A percentile compares a stretch with the other conserved stretches of the same genome.
These are phyloP conservation scores for Chrysosphaeria jannelii DNA, from an alignment of 2,329 filamentous ascomycete species.

Conservation along the genomic window DNA sequence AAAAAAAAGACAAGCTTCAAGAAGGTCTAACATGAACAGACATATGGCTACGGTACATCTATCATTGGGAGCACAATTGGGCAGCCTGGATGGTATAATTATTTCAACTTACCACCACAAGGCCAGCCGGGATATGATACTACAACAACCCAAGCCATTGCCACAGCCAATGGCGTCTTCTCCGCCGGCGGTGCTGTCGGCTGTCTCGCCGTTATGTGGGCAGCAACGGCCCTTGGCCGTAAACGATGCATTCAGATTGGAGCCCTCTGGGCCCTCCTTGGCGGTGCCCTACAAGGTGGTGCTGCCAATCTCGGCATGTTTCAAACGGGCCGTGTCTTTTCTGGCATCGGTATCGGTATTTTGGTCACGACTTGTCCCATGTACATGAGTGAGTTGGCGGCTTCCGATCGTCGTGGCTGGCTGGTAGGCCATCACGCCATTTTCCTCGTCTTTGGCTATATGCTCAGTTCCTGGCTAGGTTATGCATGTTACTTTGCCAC, in stretches of 20 bases:
- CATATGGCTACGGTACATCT: conserved; percentile 2
- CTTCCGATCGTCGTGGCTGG: conserved; percentile 6
- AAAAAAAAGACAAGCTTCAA: no score
- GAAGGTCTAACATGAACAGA: no score
- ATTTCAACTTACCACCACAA: no score
- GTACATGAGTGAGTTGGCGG: conserved; percentile 10
- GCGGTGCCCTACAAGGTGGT: conserved; percentile 3
- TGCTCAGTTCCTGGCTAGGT: conserved; percentile 7
- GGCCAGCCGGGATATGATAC: no score
- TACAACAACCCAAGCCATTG: no score
- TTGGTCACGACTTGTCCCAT: conserved; percentile 3
- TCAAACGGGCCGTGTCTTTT: conserved; percentile 10
- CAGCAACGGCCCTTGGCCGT: conserved; percentile 1
- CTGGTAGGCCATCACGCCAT: conserved; percentile 7
- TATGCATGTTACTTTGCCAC: conserved; percentile 10
- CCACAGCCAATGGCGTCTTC: conserved; percentile 3
- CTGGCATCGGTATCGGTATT: conserved; percentile 12
- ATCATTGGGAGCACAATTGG: conserved; percentile 2
- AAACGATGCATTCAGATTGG: no score
- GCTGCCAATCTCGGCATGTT: conserved; percentile 5
- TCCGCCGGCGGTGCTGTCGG: conserved; percentile 2
- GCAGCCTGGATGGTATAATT: conserved; percentile 2
- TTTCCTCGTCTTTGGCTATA: conserved; percentile 1
- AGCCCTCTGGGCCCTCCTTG: conserved; percentile 2
- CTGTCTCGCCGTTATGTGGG: conserved; percentile 2